These are phyloP conservation scores for Cubamyces sp. DNA, from an alignment of 768 basidiomycete species.

Conservation along the genomic window DNA sequence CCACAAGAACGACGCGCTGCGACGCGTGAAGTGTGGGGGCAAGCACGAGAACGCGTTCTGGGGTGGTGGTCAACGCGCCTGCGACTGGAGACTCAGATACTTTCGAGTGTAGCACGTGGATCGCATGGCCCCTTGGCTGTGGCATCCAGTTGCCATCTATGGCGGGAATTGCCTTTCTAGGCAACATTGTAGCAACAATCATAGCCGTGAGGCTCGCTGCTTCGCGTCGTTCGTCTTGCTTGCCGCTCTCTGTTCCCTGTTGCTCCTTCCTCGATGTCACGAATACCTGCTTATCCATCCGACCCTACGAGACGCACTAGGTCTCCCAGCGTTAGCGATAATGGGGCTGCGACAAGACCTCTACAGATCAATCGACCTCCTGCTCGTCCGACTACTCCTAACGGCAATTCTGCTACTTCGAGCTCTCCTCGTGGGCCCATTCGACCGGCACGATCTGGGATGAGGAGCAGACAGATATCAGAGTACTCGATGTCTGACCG, in stretches of 20 bases:
- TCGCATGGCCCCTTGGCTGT: background rate
- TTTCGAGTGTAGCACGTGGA: conserved; percentile 10
- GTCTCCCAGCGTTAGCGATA: conserved; percentile 46
- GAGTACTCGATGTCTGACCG: conserved; percentile 58
- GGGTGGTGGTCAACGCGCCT: conserved; percentile 13
- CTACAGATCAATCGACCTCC: conserved; percentile 63
- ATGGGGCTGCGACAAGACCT: conserved; percentile 46
- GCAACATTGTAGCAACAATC: conserved; percentile 21
- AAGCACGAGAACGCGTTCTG: background rate
- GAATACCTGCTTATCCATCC: conserved; percentile 24
- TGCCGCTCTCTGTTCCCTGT: background rate
- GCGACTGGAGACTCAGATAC: background rate
- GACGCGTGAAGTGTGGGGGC: conserved; percentile 17
- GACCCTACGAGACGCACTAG: conserved; percentile 47
- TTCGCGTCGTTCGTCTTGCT: background rate
- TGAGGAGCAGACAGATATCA: conserved; percentile 55
- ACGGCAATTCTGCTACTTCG: conserved; percentile 44
- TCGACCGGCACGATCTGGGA: conserved; percentile 70
- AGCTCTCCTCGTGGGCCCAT: conserved; percentile 50
- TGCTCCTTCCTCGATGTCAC: conserved; percentile 23
- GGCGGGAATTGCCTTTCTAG: conserved; percentile 13
- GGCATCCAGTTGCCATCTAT: conserved; percentile 5
- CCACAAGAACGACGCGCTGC: conserved; percentile 11
- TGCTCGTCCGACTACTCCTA: conserved; percentile 55
- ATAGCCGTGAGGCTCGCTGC: background rate